phyloP scores from a whole-genome alignment of 495 filamentous ascomycete genomes.

The Tuber indicum region DNA sequence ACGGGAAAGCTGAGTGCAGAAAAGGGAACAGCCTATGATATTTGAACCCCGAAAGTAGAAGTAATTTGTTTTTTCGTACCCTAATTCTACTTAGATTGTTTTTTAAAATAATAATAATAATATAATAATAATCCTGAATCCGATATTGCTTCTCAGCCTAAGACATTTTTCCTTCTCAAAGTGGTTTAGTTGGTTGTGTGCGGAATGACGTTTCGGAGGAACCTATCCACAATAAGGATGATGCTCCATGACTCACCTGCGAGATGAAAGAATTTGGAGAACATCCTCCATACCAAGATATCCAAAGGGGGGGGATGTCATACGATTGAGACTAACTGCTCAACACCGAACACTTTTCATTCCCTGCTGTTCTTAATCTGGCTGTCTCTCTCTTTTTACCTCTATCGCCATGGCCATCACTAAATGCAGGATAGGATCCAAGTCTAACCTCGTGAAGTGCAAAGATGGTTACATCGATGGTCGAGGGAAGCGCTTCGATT shows the following conservation, averaged over 20 bases:
- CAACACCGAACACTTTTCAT: background rate
- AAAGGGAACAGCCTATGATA: background rate
- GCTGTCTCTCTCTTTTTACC: background rate
- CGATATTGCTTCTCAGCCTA: background rate
- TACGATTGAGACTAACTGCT: slow-evolving; percentile 13
- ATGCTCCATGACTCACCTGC: slow-evolving; percentile 34
- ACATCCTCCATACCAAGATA: slow-evolving; percentile 16
- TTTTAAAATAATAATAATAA: background rate
- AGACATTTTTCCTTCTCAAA: background rate
- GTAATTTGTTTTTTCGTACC: background rate
- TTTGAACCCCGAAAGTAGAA: background rate
- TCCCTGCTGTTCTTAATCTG: background rate
- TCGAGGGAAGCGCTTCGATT: background rate
- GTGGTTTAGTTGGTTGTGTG: background rate
- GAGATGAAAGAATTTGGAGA: slow-evolving; percentile 30
- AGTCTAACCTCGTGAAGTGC: background rate
- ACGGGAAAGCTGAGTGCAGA: background rate
- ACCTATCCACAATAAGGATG: slow-evolving; percentile 34
- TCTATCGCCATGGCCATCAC: background rate
- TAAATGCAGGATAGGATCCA: background rate
- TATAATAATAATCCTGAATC: background rate
- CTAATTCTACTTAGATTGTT: background rate
- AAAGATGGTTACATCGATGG: background rate
- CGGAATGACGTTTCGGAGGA: slow-evolving; percentile 35
- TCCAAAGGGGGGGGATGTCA: slow-evolving; percentile 11